These are phyloP conservation scores for Plantago coronopus DNA, from an alignment of 305 asterid species.

Conservation along the genomic window DNA sequence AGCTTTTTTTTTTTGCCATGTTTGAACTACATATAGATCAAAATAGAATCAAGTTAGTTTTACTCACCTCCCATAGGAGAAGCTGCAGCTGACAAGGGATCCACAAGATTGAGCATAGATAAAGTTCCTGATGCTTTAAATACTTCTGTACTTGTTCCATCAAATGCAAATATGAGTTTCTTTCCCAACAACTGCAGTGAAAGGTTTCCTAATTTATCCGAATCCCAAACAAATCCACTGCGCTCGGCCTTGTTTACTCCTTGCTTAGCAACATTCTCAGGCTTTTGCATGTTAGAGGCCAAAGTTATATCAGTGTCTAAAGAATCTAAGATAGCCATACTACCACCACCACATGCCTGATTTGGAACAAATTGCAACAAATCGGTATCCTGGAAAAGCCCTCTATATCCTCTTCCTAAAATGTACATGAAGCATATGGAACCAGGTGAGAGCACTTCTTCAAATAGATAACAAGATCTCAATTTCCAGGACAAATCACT, in stretches of 20 bases:
- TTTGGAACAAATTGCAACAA: constrained; percentile 88
- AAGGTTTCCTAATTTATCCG: constrained; percentile 77
- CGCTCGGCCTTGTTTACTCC: constrained; percentile 74
- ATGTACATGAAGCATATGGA: constrained; percentile 96
- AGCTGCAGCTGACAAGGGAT: constrained; percentile 98
- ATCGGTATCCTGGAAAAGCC: constrained; percentile 90
- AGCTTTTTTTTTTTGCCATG: constrained; percentile 4
- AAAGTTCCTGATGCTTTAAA: constrained; percentile 79
- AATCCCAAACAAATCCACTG: constrained; percentile 97
- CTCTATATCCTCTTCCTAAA: constrained; percentile 95
- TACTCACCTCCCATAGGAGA: constrained; percentile 97
- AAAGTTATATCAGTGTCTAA: constrained; percentile 73
- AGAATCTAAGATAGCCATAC: constrained; percentile 98
- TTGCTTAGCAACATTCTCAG: constrained; percentile 66
- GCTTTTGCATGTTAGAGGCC: constrained; percentile 61
- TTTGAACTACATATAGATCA: background rate
- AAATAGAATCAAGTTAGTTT: constrained; percentile 16
- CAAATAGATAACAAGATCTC: constrained; percentile 93
- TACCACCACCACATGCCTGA: constrained; percentile 99
- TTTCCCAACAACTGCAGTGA: constrained; percentile 87
- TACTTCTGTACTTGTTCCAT: constrained; percentile 89
- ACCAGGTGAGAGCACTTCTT: constrained; percentile 96
- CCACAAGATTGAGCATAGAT: constrained; percentile 95
- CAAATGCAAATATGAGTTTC: constrained; percentile 95
- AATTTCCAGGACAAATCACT: constrained; percentile 91